Conservation (phyloP, 164 flowering plant genomes). For the Stephania japonica region DNA sequence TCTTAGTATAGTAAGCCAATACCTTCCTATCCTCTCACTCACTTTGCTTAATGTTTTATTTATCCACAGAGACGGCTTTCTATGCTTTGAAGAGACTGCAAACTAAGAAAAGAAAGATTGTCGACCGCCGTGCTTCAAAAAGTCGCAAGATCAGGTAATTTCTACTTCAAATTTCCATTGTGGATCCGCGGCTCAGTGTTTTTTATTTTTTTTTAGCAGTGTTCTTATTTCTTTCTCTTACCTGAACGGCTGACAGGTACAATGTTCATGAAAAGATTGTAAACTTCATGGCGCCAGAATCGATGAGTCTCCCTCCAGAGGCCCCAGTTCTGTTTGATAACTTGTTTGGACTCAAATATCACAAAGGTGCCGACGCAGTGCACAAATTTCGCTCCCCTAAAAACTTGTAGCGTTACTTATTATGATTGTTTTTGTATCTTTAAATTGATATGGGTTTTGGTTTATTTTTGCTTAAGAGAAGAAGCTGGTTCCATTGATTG, state of each 20-base stretch:
- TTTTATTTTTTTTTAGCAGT: not conserved
- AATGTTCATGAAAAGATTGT: slow-evolving; percentile 75
- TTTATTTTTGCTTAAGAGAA: not conserved
- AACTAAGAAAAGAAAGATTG: slow-evolving; percentile 74
- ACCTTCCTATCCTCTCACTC: not conserved
- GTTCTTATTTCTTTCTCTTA: not conserved
- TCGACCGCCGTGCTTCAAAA: slow-evolving; percentile 89
- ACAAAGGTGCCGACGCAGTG: slow-evolving; percentile 20
- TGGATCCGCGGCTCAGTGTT: not conserved
- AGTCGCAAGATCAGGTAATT: slow-evolving; percentile 86
- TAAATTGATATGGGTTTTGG: not conserved
- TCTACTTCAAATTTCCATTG: not conserved
- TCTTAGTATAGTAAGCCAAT: not conserved
- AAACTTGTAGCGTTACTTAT: not conserved
- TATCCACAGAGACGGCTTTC: slow-evolving; percentile 54
- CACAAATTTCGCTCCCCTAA: not conserved
- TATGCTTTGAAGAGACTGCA: slow-evolving; percentile 62
- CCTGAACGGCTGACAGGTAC: slow-evolving; percentile 40
- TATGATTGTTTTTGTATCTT: not conserved
- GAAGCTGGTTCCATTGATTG: not conserved
- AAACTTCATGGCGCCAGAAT: slow-evolving; percentile 82
- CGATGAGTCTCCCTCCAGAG: slow-evolving; percentile 56
- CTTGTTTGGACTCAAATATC: slow-evolving; percentile 55
- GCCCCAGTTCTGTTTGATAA: slow-evolving; percentile 73
- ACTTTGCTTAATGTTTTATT: not conserved